Base-by-base conservation (phyloP, 2,329 filamentous ascomycete species). In the Cytospora piceae region DNA sequence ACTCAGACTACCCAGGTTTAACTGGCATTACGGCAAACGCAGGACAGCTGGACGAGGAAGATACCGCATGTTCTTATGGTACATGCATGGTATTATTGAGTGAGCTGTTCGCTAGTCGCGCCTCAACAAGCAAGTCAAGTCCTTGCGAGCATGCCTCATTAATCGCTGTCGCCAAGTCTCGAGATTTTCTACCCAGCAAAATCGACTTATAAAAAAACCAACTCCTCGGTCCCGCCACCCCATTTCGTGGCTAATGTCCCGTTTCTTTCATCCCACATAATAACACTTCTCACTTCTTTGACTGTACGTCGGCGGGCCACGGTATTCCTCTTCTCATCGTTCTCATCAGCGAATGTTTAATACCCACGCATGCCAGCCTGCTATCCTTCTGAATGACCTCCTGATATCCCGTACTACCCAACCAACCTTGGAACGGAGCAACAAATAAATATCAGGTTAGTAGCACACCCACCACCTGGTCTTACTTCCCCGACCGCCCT, bases 181-280 rank as follows among this genome's bases (percentile, higher is more conserved):
- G 52, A 55, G 52, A 32, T 55, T 39, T 34, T 54, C 20, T 61
- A 51, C 42, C 49, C 20, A 31, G 59, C 42, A 51, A 46, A 51
- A 52, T 62, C 39, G 51, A 55, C 5, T 29, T 56, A 62, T 55
- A 62, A 62, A 49, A 62, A 62, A 49, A 55, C 55, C 51, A 62
- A 49, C 60, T 46, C 60, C 20, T 55, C 34, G 51, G 34, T 32
- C 60, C 52, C 52, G n/a, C 60, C 22, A 39, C 37, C 51, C 51
- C 29, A 52, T 37, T n/a, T n/a, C n/a, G 52, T 62, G 60, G 37
- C 22, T 56, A 52, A 42, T 32, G 29, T 32, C 46, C 46, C n/a
- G n/a, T 22, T 49, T 49, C 46, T 49, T 14, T 22, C n/a, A 49
- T 24, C n/a, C 53, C 60, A 15, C 60, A 37, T 57, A 12, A 37